Percentiles rank a stretch among this genome's conserved stretches.
phyloP scores from a whole-genome alignment of 257 asterid genomes.

The Nicotiana tabacum region DNA sequence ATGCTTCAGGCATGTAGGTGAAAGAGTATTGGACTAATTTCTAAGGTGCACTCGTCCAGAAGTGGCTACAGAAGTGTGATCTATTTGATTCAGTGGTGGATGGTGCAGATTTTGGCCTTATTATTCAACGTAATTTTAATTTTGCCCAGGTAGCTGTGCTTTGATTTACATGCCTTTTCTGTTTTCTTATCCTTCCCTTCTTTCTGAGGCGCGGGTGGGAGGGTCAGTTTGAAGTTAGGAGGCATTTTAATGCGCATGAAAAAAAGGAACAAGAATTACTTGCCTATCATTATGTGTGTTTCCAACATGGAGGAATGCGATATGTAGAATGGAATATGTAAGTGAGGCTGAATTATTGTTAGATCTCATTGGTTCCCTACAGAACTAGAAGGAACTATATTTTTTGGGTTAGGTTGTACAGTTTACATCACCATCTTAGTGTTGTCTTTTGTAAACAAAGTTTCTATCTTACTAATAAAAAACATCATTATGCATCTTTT shows the following conservation, averaged over 20 bases:
- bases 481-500: no score
- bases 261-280: background rate
- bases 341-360: no score
- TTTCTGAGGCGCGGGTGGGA: background rate
- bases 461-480: no score
- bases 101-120: constrained; percentile 77
- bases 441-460: no score
- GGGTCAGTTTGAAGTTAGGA: background rate
- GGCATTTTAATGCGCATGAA: background rate
- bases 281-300: background rate
- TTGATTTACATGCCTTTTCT: background rate
- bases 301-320: background rate
- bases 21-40: constrained; percentile 25
- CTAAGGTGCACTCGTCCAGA: constrained; percentile 40
- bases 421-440: no score
- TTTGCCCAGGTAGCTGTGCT: constrained; percentile 50
- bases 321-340: no score
- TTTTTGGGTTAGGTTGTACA: no score
- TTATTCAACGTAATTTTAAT: constrained; percentile 40
- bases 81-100: constrained; percentile 89
- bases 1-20: constrained; percentile 18
- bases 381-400: no score
- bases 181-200: background rate
- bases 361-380: no score
- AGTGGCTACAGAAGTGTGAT: constrained; percentile 72